Base-by-base conservation (phyloP, 352 stramenopile species). In the Plasmopara viticola region DNA sequence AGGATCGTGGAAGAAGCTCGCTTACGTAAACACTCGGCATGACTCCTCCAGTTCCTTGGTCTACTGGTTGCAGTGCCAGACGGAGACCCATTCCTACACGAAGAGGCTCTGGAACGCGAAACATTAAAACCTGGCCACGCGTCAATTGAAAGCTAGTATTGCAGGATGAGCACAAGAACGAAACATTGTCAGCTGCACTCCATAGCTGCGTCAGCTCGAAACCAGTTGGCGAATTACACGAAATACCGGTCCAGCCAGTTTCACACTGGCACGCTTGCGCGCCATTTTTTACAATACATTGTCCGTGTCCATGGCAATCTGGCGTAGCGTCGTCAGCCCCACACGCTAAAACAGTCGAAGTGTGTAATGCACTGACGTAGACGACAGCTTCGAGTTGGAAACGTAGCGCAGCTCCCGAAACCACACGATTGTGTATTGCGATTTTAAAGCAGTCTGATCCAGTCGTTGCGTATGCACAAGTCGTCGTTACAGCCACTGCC, bases 401-500 rank as follows among this genome's bases (percentile, higher is more conserved):
- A n/a, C 48, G 58, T 13, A 90, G 58, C 2, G 53, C 44, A 25
- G 58, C 59, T 29, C 69, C 76, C 1, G 80, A 80, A 13, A 81
- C 72, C 15, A 69, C 53, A 30, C 77, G 78, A 51, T 90, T 88
- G 66, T 84, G 66, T 2, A 87, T 40, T 0, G 78, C 73, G 9
- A 90, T 55, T 50, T 90, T 90, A 68, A 74, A 90, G 68, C 80
- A 88, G 31, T 84, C 64, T 6, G 60, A 70, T 0, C 60, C 53
- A 1, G 53, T 69, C 5, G 39, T 25, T 9, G 56, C 52, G 28
- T 61, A 74, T 4, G 74, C 70, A 50, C 78, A 90, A 4, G 60
- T 44, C 0, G 62, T 72, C 9, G 70, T 62, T 1, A 90, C 66
- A 9, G 56, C 57, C 10, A 90, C 33, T 4, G 68, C 48, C 5